Evolutionary conservation across 208 protist genomes (phyloP).

Genomic region (Leptomonas seymouri): DNA sequence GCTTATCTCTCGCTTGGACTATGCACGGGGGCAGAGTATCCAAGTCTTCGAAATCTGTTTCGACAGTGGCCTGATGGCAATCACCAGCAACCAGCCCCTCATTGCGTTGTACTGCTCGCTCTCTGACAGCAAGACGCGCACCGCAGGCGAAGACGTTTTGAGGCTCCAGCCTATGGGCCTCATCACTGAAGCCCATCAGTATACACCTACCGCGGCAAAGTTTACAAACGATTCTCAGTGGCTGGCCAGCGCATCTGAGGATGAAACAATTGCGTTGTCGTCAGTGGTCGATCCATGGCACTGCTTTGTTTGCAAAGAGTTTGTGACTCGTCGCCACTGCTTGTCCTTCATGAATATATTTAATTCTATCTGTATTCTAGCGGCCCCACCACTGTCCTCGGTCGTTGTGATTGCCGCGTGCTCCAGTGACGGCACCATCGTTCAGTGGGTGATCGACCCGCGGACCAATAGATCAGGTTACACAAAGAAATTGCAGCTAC

Average conservation of each 20-base stretch:
- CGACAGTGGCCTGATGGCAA: slow-evolving; percentile 60
- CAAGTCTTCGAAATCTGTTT: slow-evolving; percentile 82
- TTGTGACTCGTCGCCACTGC: slow-evolving; percentile 74
- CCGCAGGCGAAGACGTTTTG: slow-evolving; percentile 40
- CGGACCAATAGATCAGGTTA: slow-evolving; percentile 46
- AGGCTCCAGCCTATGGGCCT: slow-evolving; percentile 55
- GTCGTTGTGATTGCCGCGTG: slow-evolving; percentile 78
- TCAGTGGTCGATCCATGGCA: slow-evolving; percentile 48
- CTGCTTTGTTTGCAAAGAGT: slow-evolving; percentile 58
- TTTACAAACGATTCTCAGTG: slow-evolving; percentile 81
- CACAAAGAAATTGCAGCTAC: slow-evolving; percentile 78
- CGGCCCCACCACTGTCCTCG: slow-evolving; percentile 64
- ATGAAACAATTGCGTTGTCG: slow-evolving; percentile 74
- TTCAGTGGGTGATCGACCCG: slow-evolving; percentile 84
- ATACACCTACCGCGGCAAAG: slow-evolving; percentile 54
- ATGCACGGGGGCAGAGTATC: slow-evolving; percentile 61
- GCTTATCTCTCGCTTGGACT: slow-evolving; percentile 63
- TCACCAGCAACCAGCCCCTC: slow-evolving; percentile 54
- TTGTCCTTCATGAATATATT: slow-evolving; percentile 88
- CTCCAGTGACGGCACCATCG: slow-evolving; percentile 74
- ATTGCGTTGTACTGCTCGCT: slow-evolving; percentile 60
- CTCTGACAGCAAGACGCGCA: slow-evolving; percentile 34
- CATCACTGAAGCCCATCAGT: slow-evolving; percentile 61
- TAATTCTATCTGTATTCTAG: slow-evolving; percentile 71
- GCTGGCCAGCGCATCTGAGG: slow-evolving; percentile 78